Percentiles rank a stretch among this genome's conserved stretches.
Evolutionary conservation across 2,329 filamentous ascomycete genomes (phyloP).

Genomic region (Westerdykella ornata): DNA sequence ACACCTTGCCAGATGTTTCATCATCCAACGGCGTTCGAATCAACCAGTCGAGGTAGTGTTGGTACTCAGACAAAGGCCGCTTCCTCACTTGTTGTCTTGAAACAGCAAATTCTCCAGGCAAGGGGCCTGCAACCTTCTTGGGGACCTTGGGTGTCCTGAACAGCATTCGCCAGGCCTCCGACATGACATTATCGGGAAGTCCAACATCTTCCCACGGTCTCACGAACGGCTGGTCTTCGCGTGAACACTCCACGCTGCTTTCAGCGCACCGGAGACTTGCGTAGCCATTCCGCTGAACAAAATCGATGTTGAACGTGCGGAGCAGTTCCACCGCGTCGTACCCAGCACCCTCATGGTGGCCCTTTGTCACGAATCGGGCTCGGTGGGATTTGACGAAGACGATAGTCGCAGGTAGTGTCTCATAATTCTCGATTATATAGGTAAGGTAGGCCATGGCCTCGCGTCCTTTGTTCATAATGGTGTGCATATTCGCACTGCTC

Average conservation of each 20-base stretch:
- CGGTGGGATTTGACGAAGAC: constrained; percentile 14
- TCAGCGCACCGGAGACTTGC: constrained; percentile 35
- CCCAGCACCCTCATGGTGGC: constrained; percentile 1
- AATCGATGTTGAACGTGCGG: constrained; percentile 30
- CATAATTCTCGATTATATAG: constrained; percentile 17
- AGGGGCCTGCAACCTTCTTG: constrained; percentile 39
- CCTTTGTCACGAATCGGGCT: background rate
- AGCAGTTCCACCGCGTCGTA: constrained; percentile 10
- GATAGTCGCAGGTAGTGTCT: constrained; percentile 11
- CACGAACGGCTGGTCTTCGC: background rate
- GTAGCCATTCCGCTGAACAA: constrained; percentile 35
- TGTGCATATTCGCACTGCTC: constrained; percentile 7
- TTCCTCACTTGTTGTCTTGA: constrained; percentile 18
- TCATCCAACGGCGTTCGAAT: constrained; percentile 13
- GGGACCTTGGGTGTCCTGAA: constrained; percentile 1
- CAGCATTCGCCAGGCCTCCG: constrained; percentile 6
- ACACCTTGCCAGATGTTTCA: constrained; percentile 12
- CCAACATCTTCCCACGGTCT: background rate
- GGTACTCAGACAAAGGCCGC: constrained; percentile 21
- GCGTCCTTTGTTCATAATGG: constrained; percentile 14
- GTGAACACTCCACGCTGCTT: no score
- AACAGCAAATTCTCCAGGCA: constrained; percentile 36
- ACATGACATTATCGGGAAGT: constrained; percentile 3
- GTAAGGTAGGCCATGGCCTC: constrained; percentile 17
- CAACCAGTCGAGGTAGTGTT: constrained; percentile 12